Conservation (phyloP, 2,329 filamentous ascomycete genomes). For the Ascocoryne sarcoides region DNA sequence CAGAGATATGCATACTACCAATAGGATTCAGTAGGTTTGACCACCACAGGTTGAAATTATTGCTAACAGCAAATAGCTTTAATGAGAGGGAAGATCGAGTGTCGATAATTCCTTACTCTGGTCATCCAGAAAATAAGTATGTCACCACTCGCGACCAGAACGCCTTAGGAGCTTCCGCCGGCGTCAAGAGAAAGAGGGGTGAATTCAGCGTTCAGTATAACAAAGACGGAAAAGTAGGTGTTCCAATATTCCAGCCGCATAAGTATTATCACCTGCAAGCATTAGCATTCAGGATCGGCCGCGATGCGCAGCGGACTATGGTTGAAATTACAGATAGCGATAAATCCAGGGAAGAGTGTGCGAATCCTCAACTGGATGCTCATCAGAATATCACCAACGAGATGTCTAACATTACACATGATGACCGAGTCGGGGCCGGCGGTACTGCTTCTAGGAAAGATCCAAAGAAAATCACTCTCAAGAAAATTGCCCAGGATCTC, state of each 20-base stretch:
- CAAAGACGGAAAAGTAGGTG: constrained; percentile 8
- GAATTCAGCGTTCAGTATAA: constrained; percentile 16
- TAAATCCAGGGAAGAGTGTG: background rate
- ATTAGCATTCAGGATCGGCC: constrained; percentile 18
- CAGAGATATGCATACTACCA: constrained; percentile 1
- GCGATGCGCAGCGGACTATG: constrained; percentile 5
- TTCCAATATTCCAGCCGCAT: constrained; percentile 21
- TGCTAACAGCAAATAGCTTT: background rate
- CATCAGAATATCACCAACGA: background rate
- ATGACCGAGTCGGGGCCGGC: too few relatives aligned
- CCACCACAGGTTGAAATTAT: too few relatives aligned
- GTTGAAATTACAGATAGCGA: background rate
- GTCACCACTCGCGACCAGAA: constrained; percentile 5
- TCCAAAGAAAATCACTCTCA: background rate
- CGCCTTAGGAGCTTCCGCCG: background rate
- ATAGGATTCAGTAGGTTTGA: constrained; percentile 6
- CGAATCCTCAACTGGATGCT: background rate
- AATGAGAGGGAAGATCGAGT: constrained; percentile 1
- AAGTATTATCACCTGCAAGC: constrained; percentile 15
- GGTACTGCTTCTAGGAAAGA: background rate
- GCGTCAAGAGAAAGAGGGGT: constrained; percentile 1
- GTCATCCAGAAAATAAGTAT: constrained; percentile 25
- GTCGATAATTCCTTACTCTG: constrained; percentile 17
- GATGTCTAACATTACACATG: background rate
- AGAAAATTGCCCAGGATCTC: constrained; percentile 1